phyloP scores from a whole-genome alignment of 78 protist species.

The Isochrysis galbana region DNA sequence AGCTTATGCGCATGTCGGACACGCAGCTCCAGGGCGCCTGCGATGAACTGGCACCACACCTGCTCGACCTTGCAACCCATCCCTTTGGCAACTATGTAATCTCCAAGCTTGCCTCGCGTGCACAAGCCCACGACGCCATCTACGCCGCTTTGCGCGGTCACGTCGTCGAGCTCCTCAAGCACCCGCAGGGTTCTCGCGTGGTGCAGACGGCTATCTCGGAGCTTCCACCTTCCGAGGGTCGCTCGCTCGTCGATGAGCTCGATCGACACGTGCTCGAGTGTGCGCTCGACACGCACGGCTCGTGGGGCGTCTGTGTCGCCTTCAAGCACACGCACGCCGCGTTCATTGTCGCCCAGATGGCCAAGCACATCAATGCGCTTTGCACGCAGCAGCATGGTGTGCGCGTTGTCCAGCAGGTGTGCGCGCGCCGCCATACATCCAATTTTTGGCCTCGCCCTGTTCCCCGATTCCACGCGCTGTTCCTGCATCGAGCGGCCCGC shows the following conservation, averaged over 20 bases:
- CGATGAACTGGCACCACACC: slow-evolving; percentile 18
- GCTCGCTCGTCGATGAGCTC: neutral
- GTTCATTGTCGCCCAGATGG: neutral
- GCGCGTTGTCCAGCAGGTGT: neutral
- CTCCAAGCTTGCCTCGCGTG: neutral
- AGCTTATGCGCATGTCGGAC: neutral
- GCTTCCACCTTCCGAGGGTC: neutral
- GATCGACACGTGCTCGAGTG: neutral
- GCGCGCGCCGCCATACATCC: too few species aligned
- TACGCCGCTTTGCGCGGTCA: neutral
- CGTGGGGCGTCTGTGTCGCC: slow-evolving; percentile 18
- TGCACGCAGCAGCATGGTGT: neutral
- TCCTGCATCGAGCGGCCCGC: neutral
- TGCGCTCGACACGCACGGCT: slow-evolving; percentile 1
- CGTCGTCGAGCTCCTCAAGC: neutral
- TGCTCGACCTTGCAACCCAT: neutral
- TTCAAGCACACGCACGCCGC: neutral
- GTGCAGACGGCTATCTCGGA: neutral
- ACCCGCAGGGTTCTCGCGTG: slow-evolving; percentile 8
- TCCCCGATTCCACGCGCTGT: neutral
- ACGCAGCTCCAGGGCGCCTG: neutral
- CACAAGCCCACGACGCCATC: neutral
- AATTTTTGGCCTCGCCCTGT: neutral
- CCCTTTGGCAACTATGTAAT: neutral
- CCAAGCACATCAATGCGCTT: neutral